Evolutionary conservation across 129 eudicot species (phyloP).

Genomic region (Lactuca sativa): DNA sequence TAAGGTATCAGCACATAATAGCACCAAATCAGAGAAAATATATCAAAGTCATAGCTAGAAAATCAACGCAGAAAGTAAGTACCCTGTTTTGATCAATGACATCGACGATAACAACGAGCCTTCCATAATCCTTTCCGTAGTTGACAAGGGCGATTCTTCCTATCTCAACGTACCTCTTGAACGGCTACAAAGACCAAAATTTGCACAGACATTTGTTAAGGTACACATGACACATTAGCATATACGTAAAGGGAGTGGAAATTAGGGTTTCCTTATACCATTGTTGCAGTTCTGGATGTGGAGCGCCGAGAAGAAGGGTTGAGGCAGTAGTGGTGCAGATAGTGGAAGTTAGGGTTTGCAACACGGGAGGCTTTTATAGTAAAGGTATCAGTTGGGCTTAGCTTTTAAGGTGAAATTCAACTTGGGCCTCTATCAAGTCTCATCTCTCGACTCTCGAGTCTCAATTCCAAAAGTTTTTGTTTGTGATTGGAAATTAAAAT

Average conservation of each 20-base stretch:
- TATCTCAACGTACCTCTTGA: slow-evolving; percentile 89
- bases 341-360: slow-evolving; percentile 26
- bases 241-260: neutral
- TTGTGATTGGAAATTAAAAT: neutral
- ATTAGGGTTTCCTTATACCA: slow-evolving; percentile 27
- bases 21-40: neutral
- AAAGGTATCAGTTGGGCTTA: neutral
- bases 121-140: slow-evolving; percentile 81
- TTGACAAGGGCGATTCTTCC: slow-evolving; percentile 85
- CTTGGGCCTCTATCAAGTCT: neutral
- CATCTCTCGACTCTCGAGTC: no score
- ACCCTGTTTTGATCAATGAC: slow-evolving; percentile 87
- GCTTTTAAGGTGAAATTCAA: neutral
- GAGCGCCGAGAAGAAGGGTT: slow-evolving; percentile 24
- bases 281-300: slow-evolving; percentile 13
- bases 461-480: no score
- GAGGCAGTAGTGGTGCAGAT: slow-evolving; percentile 18
- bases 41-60: neutral
- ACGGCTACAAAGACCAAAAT: slow-evolving; percentile 54
- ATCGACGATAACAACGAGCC: slow-evolving; percentile 85
- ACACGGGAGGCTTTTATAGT: slow-evolving; percentile 12
- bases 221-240: neutral
- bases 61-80: neutral
- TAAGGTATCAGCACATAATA: neutral
- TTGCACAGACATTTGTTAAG: neutral